These are phyloP conservation scores for Gossypium schwendimanii DNA, from an alignment of 441 rosid genomes.

Conservation along the genomic window DNA sequence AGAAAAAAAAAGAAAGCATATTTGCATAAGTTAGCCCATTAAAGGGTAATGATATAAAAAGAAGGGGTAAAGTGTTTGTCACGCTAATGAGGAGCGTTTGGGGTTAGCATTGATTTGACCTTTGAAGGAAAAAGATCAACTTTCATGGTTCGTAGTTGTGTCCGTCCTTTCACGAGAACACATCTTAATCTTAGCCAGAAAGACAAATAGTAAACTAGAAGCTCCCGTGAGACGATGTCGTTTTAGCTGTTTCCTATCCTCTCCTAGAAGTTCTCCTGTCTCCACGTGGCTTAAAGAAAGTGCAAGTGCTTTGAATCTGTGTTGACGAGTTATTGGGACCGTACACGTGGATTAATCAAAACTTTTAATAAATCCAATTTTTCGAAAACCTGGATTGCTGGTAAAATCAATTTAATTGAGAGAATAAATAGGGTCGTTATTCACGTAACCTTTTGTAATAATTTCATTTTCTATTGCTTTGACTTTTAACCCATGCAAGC, in stretches of 20 bases:
- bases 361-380: background rate
- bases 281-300: constrained; percentile 25
- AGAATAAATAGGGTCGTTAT: no score
- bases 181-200: background rate
- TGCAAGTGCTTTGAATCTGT: constrained; percentile 14
- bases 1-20: accelerated
- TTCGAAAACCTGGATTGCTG: no score
- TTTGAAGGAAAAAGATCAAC: background rate
- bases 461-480: no score
- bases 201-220: background rate
- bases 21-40: no score
- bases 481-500: no score
- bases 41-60: no score
- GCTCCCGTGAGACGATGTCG: background rate
- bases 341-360: constrained; percentile 21
- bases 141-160: constrained; percentile 13
- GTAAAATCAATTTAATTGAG: no score
- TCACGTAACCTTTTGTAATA: no score
- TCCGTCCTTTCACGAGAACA: constrained; percentile 28
- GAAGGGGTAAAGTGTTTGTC: background rate
- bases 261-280: background rate
- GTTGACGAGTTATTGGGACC: background rate
- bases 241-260: background rate
- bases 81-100: constrained; percentile 18
- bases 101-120: background rate